Evolutionary conservation across 495 filamentous ascomycete genomes (phyloP), one percentile per base, ranked within the genome.

Genomic region (Penicillium turbatum): DNA sequence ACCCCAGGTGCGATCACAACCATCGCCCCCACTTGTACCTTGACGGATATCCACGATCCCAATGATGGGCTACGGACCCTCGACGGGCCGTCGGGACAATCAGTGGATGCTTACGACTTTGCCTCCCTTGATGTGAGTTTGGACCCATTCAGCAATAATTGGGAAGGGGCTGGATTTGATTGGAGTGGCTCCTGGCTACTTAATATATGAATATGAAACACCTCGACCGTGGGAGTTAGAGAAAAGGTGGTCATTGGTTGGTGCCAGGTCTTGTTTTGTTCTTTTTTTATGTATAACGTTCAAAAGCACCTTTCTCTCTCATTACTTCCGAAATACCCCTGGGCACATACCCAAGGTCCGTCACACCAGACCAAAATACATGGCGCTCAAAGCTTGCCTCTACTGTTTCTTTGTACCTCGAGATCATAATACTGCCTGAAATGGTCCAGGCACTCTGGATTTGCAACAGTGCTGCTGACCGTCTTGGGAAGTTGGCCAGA

Each of bases 161-260:
- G 64, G 64, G 64, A 67, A 54, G 64, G 64, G 3, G 58, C 61
- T 16, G 64, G 62, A 1, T 65, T 67, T 53, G 64, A 67, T 30
- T 67, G 64, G 64, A 65, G 59, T 55, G 61, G 64, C 13, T 65
- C 64, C 9, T 67, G 64, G 64, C 30, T 67, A 3, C 55, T 67
- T 7, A 67, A 60, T 55, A 16, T 65, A 16, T 61, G 31, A 55
- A 15, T 2, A 1, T 4, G 3, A 27, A 3, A 27, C 2, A 11
- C 5, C 9, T 48, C 4, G n/a, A 16, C 6, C 8, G 27, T 27
- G 15, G 32, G 45, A 13, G 32, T 29, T 37, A 36, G 32, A 8
- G 6, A 16, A 17, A 12, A 19, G 30, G 10, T 32, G 10, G 10
- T 30, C 6, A 8, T n/a, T 44, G 3, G 1, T 43, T 7, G 12